phyloP scores from a whole-genome alignment of 2,329 filamentous ascomycete species.

The Elsinoe batatas region DNA sequence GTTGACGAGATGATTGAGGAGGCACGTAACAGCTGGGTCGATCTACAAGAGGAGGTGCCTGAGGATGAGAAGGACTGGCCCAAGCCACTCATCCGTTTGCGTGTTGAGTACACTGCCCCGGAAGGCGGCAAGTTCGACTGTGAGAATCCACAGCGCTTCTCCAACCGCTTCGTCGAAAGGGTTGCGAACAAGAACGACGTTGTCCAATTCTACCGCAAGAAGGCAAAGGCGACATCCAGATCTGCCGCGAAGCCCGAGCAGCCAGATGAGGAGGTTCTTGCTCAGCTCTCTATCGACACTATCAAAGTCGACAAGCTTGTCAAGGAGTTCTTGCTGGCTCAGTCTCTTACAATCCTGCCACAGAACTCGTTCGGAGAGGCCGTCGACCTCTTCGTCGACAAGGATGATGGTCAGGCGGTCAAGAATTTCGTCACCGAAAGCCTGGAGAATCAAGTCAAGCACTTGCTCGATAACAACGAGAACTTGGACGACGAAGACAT shows the following conservation, averaged over 20 bases:
- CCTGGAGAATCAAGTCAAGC: conserved; percentile 34
- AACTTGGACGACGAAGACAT: conserved; percentile 60
- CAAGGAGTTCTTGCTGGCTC: conserved; percentile 72
- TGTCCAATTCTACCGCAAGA: conserved; percentile 81
- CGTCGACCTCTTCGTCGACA: conserved; percentile 84
- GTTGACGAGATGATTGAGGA: conserved; percentile 82
- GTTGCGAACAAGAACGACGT: conserved; percentile 94
- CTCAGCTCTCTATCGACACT: conserved; percentile 55
- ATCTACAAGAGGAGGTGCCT: conserved; percentile 59
- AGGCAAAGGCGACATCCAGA: conserved; percentile 35
- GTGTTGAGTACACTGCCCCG: conserved; percentile 79
- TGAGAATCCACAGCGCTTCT: conserved; percentile 94
- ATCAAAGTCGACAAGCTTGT: conserved; percentile 86
- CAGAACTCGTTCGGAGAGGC: conserved; percentile 90
- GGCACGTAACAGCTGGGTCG: conserved; percentile 70
- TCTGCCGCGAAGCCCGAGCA: conserved; percentile 46
- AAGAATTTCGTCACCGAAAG: conserved; percentile 38
- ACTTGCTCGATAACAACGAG: conserved; percentile 46
- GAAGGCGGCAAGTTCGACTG: conserved; percentile 80
- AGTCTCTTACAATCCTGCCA: conserved; percentile 84
- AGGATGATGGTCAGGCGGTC: conserved; percentile 91
- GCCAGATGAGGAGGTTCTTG: conserved; percentile 54
- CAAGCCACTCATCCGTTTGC: conserved; percentile 74
- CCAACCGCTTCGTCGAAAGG: conserved; percentile 78
- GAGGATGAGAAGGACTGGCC: conserved; percentile 53